Evolutionary conservation across 306 rosid species (phyloP).

Genomic region (Cucurbita argyrosperma): DNA sequence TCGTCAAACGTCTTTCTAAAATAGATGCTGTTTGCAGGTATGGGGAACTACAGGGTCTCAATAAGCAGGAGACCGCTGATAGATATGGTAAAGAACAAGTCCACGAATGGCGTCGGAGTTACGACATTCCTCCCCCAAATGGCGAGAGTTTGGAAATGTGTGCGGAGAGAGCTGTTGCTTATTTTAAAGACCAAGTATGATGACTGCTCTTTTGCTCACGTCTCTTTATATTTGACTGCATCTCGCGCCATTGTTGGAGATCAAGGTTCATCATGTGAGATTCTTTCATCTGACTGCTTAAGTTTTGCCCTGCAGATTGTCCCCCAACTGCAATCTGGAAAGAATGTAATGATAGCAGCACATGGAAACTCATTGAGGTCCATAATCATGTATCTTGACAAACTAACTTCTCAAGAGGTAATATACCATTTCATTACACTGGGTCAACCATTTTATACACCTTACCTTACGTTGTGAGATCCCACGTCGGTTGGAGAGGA

Average conservation of each 20-base stretch:
- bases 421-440: background rate
- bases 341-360: constrained; percentile 93
- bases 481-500: no score
- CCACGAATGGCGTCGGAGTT: constrained; percentile 97
- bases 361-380: constrained; percentile 98
- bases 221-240: background rate
- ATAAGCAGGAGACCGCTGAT: constrained; percentile 96
- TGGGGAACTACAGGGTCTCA: constrained; percentile 95
- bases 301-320: constrained; percentile 51
- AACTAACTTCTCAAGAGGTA: constrained; percentile 96
- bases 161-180: constrained; percentile 96
- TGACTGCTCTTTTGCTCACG: background rate
- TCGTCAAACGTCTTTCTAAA: background rate
- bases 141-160: constrained; percentile 99
- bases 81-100: constrained; percentile 95
- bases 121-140: constrained; percentile 84
- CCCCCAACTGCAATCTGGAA: constrained; percentile 80
- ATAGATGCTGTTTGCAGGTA: constrained; percentile 36
- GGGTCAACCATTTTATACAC: background rate
- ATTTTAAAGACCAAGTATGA: constrained; percentile 71
- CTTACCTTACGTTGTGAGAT: no score
- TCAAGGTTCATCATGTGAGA: background rate
- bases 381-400: constrained; percentile 94
- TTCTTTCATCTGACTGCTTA: constrained; percentile 12
- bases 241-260: background rate